Conservation (phyloP, 1,139 yeast genomes). For the Trichomonascaceae sp. region DNA sequence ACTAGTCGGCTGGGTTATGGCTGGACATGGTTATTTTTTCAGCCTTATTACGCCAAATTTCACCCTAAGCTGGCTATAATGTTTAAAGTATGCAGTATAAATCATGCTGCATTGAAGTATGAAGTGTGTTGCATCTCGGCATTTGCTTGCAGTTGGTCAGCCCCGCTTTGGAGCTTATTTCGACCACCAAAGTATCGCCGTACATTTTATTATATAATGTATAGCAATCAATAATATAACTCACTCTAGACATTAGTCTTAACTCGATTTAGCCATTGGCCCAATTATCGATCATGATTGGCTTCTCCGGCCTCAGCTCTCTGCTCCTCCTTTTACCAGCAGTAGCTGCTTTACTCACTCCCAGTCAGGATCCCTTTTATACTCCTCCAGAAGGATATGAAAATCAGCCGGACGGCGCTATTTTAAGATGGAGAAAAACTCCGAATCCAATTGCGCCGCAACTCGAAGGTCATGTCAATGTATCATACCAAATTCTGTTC, state of each 20-base stretch:
- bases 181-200: background rate
- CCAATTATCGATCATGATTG: background rate
- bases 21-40: no score
- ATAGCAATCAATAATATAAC: background rate
- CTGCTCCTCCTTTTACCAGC: background rate
- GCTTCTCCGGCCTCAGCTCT: background rate
- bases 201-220: background rate
- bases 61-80: no score
- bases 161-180: background rate
- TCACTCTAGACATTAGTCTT: no score
- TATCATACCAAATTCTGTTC: constrained; percentile 21
- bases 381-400: constrained; percentile 13
- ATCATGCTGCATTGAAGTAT: background rate
- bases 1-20: no score
- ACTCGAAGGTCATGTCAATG: constrained; percentile 9
- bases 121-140: background rate
- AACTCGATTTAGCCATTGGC: background rate
- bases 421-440: constrained; percentile 17
- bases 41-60: no score
- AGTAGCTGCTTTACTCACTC: constrained; percentile 3
- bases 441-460: constrained; percentile 11
- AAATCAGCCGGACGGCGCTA: constrained; percentile 16
- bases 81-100: no score
- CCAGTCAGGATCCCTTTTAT: constrained; percentile 19
- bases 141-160: background rate